These are phyloP conservation scores for Hyaloscypha bicolor DNA, from an alignment of 495 filamentous ascomycete genomes.

Conservation along the genomic window DNA sequence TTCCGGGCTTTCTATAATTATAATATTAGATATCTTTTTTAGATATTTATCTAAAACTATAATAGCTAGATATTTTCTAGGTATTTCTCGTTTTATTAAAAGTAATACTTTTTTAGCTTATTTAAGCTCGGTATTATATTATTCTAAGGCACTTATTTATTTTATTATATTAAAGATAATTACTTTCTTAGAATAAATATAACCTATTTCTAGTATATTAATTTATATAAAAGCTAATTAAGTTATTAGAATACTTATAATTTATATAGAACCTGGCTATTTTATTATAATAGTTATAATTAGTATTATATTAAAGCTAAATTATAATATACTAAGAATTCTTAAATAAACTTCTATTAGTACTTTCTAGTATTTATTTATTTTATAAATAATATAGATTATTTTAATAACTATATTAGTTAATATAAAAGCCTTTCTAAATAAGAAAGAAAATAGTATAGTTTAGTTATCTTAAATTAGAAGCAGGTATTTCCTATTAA, in stretches of 20 bases:
- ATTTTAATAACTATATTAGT: not conserved
- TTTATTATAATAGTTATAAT: not conserved
- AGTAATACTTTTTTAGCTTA: too few species aligned
- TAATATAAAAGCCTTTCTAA: not conserved
- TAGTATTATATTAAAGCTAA: not conserved
- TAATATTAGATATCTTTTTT: too few species aligned
- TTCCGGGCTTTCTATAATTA: too few species aligned
- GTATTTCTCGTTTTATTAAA: too few species aligned
- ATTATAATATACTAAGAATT: conserved; percentile 1
- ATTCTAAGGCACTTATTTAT: too few species aligned
- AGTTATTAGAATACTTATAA: conserved; percentile 12
- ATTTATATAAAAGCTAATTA: conserved; percentile 14
- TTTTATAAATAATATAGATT: not conserved
- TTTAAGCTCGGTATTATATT: too few species aligned
- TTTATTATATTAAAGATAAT: conserved; percentile 4
- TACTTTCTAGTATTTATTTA: not conserved
- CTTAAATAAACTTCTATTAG: not conserved
- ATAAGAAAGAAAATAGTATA: not conserved
- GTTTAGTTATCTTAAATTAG: conserved; percentile 6
- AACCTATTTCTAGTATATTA: conserved; percentile 17
- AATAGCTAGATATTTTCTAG: too few species aligned
- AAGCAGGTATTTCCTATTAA: not conserved
- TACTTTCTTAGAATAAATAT: conserved; percentile 11
- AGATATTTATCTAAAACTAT: too few species aligned
- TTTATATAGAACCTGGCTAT: not conserved